Conservation (phyloP, 2,329 filamentous ascomycete species). For the Curvularia sp. region DNA sequence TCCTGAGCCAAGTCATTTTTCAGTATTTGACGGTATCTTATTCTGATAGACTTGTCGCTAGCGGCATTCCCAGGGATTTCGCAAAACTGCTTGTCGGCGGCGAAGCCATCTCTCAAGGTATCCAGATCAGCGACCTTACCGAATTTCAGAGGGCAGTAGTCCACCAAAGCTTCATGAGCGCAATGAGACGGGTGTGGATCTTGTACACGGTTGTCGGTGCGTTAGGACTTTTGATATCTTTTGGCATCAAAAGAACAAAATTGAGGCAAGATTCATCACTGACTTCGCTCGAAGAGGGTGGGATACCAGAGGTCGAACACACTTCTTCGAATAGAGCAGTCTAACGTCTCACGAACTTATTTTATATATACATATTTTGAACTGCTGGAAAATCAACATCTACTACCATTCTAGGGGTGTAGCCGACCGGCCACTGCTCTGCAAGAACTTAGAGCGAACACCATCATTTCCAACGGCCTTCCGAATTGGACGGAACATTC, state of each 20-base stretch:
- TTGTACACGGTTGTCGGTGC: slow-evolving; percentile 56
- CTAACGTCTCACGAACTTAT: background rate
- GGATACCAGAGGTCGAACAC: slow-evolving; percentile 20
- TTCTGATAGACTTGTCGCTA: slow-evolving; percentile 32
- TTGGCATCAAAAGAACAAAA: slow-evolving; percentile 44
- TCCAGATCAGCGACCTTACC: slow-evolving; percentile 29
- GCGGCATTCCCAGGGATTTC: slow-evolving; percentile 29
- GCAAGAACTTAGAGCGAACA: background rate
- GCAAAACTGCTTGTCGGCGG: slow-evolving; percentile 36
- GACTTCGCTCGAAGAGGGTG: background rate
- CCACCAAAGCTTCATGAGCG: slow-evolving; percentile 51
- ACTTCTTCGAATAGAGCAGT: slow-evolving; percentile 23
- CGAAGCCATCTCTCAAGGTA: slow-evolving; percentile 45
- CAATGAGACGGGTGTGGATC: slow-evolving; percentile 60
- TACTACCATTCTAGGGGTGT: background rate
- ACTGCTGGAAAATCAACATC: background rate
- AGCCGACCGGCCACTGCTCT: background rate
- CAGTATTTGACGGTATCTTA: slow-evolving; percentile 63
- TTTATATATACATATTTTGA: background rate
- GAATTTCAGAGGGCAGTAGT: slow-evolving; percentile 48
- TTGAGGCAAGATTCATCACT: slow-evolving; percentile 20
- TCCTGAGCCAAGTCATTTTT: slow-evolving; percentile 60
- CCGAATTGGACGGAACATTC: background rate
- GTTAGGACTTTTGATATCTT: slow-evolving; percentile 40
- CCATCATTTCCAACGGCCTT: background rate